Evolutionary conservation across 2,329 filamentous ascomycete species (phyloP).

Genomic region (Colletotrichum sansevieriae): DNA sequence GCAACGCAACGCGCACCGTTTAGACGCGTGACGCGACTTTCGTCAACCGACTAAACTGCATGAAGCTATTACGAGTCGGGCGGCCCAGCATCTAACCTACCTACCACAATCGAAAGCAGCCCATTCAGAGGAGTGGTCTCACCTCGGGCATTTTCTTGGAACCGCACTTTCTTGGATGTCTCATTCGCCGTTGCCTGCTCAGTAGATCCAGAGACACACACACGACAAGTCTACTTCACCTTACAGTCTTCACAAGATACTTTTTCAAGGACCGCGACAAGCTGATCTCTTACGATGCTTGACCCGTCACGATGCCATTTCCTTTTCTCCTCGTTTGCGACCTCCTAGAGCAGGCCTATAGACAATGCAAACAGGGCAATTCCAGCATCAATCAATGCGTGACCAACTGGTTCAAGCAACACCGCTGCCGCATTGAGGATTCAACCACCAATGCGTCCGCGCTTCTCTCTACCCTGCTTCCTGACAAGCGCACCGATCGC

Average conservation of each 20-base stretch:
- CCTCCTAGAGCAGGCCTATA: constrained; percentile 77
- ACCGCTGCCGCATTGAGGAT: constrained; percentile 70
- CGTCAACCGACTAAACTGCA: background rate
- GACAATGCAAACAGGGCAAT: constrained; percentile 51
- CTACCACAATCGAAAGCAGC: constrained; percentile 3
- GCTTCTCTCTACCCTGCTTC: constrained; percentile 81
- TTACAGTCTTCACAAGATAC: background rate
- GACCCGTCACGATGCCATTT: constrained; percentile 66
- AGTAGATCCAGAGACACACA: background rate
- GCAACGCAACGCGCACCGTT: background rate
- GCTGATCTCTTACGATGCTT: constrained; percentile 16
- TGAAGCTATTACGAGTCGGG: constrained; percentile 23
- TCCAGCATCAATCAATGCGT: constrained; percentile 56
- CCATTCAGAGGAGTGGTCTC: background rate
- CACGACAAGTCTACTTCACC: background rate
- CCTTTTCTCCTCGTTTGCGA: constrained; percentile 80
- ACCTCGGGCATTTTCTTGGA: constrained; percentile 11
- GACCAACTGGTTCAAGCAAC: constrained; percentile 75
- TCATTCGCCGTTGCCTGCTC: background rate
- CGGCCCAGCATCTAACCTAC: constrained; percentile 20
- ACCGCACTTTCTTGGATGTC: background rate
- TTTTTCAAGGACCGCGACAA: background rate
- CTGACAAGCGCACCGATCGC: constrained; percentile 80
- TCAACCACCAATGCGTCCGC: constrained; percentile 70
- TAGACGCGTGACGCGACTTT: constrained; percentile 38